A percentile compares a stretch with the other conserved stretches of the same genome.
These are phyloP conservation scores for Ailanthus altissimus DNA, from an alignment of 345 rosid genomes.

Conservation along the genomic window DNA sequence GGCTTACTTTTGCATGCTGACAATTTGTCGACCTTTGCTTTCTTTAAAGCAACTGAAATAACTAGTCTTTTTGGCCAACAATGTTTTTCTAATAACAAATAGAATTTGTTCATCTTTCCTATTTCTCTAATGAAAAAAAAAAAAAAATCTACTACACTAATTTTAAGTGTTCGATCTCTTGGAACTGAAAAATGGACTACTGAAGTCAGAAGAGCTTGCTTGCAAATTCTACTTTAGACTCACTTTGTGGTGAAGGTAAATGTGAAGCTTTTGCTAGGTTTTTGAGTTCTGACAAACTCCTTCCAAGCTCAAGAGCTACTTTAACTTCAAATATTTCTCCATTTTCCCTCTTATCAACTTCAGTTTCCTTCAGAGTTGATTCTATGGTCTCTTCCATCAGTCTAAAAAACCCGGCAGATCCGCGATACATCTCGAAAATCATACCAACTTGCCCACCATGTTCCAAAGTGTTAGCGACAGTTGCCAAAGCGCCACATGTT, in stretches of 20 bases:
- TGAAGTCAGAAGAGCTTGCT: slow-evolving; percentile 40
- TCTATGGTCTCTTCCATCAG: slow-evolving; percentile 33
- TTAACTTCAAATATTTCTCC: slow-evolving; percentile 37
- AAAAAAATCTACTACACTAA: not conserved
- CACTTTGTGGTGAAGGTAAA: slow-evolving; percentile 3
- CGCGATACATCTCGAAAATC: slow-evolving; percentile 45
- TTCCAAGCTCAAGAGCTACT: slow-evolving; percentile 38
- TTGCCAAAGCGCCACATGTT: slow-evolving; percentile 29
- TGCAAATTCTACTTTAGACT: slow-evolving; percentile 29
- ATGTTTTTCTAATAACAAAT: no score
- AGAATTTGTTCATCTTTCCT: no score
- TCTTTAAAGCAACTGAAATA: no score
- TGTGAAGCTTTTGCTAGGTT: slow-evolving; percentile 30
- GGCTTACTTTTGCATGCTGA: no score
- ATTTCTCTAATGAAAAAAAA: no score
- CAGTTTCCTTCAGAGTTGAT: slow-evolving; percentile 12
- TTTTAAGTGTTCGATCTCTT: not conserved
- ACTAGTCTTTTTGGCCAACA: no score
- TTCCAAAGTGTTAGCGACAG: slow-evolving; percentile 35
- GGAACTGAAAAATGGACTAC: no score
- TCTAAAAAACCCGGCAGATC: slow-evolving; percentile 37
- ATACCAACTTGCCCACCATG: slow-evolving; percentile 45
- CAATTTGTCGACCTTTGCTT: no score
- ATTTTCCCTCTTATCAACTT: slow-evolving; percentile 28
- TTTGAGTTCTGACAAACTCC: slow-evolving; percentile 38